A percentile compares a stretch with the other conserved stretches of the same genome.
Evolutionary conservation across 1,139 yeast species (phyloP).

Genomic region (Candida sp.): DNA sequence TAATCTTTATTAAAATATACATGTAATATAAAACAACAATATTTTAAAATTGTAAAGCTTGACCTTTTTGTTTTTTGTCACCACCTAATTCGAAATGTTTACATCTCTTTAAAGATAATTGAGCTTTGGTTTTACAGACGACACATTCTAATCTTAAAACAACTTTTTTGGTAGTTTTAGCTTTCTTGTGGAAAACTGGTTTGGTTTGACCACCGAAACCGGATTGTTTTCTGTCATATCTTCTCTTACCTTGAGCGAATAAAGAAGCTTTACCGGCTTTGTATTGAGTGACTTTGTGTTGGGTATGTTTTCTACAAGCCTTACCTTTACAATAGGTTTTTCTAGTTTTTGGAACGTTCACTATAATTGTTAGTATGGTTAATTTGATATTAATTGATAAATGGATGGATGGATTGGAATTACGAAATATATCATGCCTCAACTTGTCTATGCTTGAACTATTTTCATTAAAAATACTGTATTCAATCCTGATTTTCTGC

Average conservation of each 20-base stretch:
- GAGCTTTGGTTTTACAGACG: conserved; percentile 98
- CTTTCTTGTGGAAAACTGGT: conserved; percentile 99
- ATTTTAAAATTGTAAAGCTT: conserved; percentile 88
- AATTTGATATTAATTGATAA: too few relatives aligned
- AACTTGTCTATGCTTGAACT: too few relatives aligned
- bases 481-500: too few relatives aligned
- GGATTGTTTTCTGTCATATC: conserved; percentile 99
- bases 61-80: conserved; percentile 99
- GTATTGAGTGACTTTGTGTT: conserved; percentile 99
- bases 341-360: conserved; percentile 99
- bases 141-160: conserved; percentile 99
- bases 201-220: conserved; percentile 99
- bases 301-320: conserved; percentile 99
- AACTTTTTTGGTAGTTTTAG: conserved; percentile 99
- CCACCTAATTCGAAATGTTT: conserved; percentile 99
- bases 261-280: conserved; percentile 99
- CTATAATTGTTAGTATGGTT: conserved; percentile 52
- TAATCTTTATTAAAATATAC: conserved; percentile 3
- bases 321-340: conserved; percentile 99
- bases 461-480: too few relatives aligned
- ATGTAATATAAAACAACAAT: background rate
- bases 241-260: conserved; percentile 99
- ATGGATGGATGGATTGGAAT: background rate
- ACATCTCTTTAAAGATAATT: conserved; percentile 98
- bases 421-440: too few relatives aligned